phyloP scores from a whole-genome alignment of 352 stramenopile species.

The Pythium sukuiense region DNA sequence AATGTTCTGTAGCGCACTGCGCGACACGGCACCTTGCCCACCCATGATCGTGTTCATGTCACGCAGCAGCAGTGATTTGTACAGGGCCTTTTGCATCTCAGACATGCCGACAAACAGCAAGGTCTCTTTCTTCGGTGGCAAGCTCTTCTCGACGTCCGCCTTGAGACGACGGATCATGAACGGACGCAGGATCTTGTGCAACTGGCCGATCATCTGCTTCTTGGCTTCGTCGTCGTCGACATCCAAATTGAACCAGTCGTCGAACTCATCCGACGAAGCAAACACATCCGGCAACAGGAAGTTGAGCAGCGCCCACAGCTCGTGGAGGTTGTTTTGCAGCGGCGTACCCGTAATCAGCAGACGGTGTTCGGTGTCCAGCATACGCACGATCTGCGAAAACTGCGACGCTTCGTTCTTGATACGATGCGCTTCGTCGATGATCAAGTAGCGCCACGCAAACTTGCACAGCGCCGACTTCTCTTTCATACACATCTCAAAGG shows the following conservation, averaged over 20 bases:
- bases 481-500: slow-evolving; percentile 95
- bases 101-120: slow-evolving; percentile 91
- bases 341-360: slow-evolving; percentile 94
- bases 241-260: slow-evolving; percentile 89
- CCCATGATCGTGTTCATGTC: slow-evolving; percentile 93
- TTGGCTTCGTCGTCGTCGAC: slow-evolving; percentile 88
- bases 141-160: slow-evolving; percentile 98
- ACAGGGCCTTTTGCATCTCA: slow-evolving; percentile 94
- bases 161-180: slow-evolving; percentile 98
- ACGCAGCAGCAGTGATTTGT: slow-evolving; percentile 95
- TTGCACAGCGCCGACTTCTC: slow-evolving; percentile 88
- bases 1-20: slow-evolving; percentile 84
- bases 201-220: slow-evolving; percentile 88
- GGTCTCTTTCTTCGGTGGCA: slow-evolving; percentile 98
- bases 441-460: slow-evolving; percentile 89
- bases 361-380: slow-evolving; percentile 82
- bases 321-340: slow-evolving; percentile 95
- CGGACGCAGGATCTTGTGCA: slow-evolving; percentile 89
- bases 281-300: slow-evolving; percentile 95
- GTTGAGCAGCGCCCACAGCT: slow-evolving; percentile 94
- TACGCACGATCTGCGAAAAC: slow-evolving; percentile 81
- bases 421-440: slow-evolving; percentile 88
- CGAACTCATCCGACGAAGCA: slow-evolving; percentile 81
- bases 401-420: slow-evolving; percentile 90
- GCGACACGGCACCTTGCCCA: slow-evolving; percentile 54